phyloP scores from a whole-genome alignment of 2,329 filamentous ascomycete species.

The Hypoxylon sp. region DNA sequence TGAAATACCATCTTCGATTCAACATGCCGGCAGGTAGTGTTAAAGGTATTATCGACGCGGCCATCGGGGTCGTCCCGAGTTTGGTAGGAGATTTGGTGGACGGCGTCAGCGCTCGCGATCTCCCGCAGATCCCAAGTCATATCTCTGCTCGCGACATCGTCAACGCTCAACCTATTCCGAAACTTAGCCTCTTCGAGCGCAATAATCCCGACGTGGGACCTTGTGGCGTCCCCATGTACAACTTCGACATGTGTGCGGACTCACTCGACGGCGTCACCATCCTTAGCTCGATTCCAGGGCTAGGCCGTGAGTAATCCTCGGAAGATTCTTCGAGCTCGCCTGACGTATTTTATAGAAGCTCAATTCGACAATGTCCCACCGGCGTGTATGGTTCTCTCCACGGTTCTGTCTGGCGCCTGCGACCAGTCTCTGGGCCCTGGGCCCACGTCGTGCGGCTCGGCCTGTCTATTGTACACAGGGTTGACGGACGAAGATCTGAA shows the following conservation, averaged over 20 bases:
- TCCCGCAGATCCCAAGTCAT: neutral
- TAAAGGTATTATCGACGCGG: neutral
- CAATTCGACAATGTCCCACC: constrained; percentile 35
- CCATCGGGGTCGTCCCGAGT: neutral
- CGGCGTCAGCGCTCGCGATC: neutral
- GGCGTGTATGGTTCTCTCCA: constrained; percentile 45
- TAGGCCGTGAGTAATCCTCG: neutral
- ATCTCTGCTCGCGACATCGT: neutral
- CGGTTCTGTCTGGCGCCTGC: constrained; percentile 37
- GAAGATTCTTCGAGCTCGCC: neutral
- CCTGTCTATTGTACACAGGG: constrained; percentile 39
- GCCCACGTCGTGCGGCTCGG: constrained; percentile 40
- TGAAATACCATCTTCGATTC: neutral
- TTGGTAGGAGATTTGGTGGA: neutral
- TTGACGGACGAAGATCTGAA: constrained; percentile 36
- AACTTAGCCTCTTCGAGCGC: neutral
- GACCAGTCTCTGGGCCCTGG: constrained; percentile 24
- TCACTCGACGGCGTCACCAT: constrained; percentile 1
- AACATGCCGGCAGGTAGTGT: neutral
- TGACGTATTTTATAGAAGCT: constrained; percentile 16
- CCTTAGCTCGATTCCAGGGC: neutral
- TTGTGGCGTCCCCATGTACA: constrained; percentile 24
- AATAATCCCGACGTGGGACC: constrained; percentile 1
- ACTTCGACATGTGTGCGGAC: constrained; percentile 20
- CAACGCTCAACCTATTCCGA: neutral